These are phyloP conservation scores for Trichosanthes truncata DNA, from an alignment of 306 rosid species.

Conservation along the genomic window DNA sequence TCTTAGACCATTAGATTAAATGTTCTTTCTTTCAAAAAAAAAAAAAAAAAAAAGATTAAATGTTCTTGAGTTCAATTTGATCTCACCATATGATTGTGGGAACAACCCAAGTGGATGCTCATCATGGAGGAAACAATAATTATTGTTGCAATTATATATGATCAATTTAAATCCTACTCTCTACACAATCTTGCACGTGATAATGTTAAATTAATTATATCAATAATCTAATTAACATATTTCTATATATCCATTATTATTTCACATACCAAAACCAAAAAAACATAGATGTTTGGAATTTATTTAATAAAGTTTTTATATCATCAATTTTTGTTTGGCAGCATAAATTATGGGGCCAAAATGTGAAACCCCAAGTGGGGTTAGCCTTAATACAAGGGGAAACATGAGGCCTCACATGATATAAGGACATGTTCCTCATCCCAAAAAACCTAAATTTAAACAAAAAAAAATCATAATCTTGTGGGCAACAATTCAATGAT, in stretches of 20 bases:
- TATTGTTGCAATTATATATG: conserved; percentile 7
- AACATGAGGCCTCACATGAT: conserved; percentile 5
- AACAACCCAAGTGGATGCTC: conserved; percentile 9
- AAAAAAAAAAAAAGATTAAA: too few relatives aligned
- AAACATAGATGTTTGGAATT: background rate
- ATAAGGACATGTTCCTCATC: conserved; percentile 6
- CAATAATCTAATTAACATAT: background rate
- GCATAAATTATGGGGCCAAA: conserved; percentile 8
- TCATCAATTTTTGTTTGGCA: background rate
- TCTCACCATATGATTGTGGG: background rate
- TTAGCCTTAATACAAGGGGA: conserved; percentile 5
- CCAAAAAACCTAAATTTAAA: background rate
- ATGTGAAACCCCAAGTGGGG: conserved; percentile 3
- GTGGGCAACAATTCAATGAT: background rate
- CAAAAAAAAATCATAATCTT: background rate
- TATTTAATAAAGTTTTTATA: background rate
- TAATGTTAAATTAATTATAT: background rate
- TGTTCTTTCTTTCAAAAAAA: too few relatives aligned
- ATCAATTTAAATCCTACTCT: background rate
- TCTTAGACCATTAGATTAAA: background rate
- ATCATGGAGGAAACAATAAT: conserved; percentile 7
- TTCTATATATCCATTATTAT: background rate
- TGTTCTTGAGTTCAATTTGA: background rate
- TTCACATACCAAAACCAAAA: background rate
- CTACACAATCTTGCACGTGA: background rate